phyloP scores from a whole-genome alignment of 805 yeast genomes.

The Zygoascus biomembranicola region DNA sequence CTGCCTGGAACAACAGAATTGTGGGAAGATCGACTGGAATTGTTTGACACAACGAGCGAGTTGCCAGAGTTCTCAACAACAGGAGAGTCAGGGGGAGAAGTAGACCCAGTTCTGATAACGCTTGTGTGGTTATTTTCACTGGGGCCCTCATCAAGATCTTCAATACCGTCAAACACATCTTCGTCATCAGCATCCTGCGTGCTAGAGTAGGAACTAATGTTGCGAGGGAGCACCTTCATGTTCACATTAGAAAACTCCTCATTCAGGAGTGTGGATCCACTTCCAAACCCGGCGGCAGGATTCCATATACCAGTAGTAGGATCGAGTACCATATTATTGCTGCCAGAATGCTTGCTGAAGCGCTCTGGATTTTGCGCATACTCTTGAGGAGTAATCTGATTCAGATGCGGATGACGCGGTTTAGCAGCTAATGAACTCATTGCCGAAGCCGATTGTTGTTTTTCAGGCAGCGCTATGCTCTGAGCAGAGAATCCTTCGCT shows the following conservation, averaged over 20 bases:
- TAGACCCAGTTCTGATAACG: background rate
- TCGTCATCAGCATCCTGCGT: conserved; percentile 10
- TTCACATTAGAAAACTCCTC: conserved; percentile 4
- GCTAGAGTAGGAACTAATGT: background rate
- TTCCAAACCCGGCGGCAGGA: background rate
- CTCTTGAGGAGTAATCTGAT: conserved; percentile 17
- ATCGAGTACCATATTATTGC: conserved; percentile 1
- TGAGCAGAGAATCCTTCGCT: background rate
- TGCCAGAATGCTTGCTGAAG: background rate
- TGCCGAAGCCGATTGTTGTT: background rate
- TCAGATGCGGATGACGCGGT: conserved; percentile 7
- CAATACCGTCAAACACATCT: conserved; percentile 24
- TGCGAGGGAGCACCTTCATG: background rate
- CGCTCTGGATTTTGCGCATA: conserved; percentile 10
- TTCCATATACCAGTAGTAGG: background rate
- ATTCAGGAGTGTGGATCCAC: conserved; percentile 8
- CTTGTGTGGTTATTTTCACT: background rate
- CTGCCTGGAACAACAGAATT: background rate
- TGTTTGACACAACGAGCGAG: background rate
- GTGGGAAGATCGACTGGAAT: background rate
- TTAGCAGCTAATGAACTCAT: background rate
- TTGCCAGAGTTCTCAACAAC: background rate
- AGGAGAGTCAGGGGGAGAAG: background rate
- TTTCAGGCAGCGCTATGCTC: background rate
- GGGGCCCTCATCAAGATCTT: conserved; percentile 9